Base-by-base conservation (phyloP, 441 rosid genomes). In the Populus tomentosa region DNA sequence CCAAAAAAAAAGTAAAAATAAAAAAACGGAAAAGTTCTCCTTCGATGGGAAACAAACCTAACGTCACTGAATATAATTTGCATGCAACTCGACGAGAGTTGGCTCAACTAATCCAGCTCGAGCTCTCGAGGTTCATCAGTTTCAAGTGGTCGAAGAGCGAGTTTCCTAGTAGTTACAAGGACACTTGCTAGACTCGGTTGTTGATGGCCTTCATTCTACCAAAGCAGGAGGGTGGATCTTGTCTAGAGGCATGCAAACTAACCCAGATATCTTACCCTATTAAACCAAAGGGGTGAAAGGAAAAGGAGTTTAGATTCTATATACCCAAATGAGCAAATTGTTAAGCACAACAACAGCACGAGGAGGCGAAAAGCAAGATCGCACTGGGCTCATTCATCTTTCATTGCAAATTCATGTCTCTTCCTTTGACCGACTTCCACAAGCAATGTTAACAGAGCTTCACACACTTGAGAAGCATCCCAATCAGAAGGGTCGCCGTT, bases 401-500 rank as follows among this genome's bases (percentile, higher is more conserved):
- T 87, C 84, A 56, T 81, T 20, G 87, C 81, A 62, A 82, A 72
- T 78, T 89, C 87, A 75, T 82, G 90, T 78, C 78, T 84, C 82
- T 85, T 91, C 81, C 83, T 84, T 80, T 84, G 87, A 78, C 88
- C 96, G 73, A 85, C 91, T 84, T 91, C 98, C 77, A 92, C 90
- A 65, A 94, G 94, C 81, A 93, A 83, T 2, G 96, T 88, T 85
- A 90, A 82, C 64, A 94, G 89, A 69, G 99, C 96, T 81, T 96
- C 98, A 59, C 98, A 92, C 71, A 96, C 96, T 85, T 90, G 94
- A 73, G 96, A 88, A 72, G 99, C 95, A 75, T 88, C 92, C 42
- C 93, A 88, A 78, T 92, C 96, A 0, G 87, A 75, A 68, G 93
- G 83, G 79, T 83, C 87, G n/a, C 92, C 93, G 35, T 87, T 94